A percentile compares a stretch with the other conserved stretches of the same genome.
Conservation (phyloP, 371 early-diverging fungal genomes). For the Lichtheimia hyalospora region DNA sequence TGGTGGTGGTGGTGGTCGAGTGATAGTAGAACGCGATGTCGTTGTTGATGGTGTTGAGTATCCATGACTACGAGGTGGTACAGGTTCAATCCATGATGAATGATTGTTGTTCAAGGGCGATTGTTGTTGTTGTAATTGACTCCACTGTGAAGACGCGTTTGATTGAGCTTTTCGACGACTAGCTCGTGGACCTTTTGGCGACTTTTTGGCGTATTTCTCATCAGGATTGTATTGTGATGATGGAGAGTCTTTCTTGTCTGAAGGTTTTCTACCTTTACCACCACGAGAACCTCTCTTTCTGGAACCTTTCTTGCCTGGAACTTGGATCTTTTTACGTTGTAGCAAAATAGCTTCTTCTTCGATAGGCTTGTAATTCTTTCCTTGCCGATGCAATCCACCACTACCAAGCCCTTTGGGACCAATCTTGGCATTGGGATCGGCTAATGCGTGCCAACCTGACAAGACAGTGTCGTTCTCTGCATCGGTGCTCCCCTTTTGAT, state of each 20-base stretch:
- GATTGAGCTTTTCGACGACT: not conserved
- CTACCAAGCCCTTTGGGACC: constrained; percentile 16
- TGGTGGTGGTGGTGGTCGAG: constrained; percentile 13
- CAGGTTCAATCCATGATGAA: no score
- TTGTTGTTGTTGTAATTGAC: not conserved
- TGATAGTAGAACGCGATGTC: not conserved
- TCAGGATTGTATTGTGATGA: no score
- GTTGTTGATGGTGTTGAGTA: not conserved
- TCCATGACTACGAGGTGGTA: no score
- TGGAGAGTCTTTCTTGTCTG: no score
- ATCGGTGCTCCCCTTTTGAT: constrained; percentile 7
- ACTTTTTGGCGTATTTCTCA: no score
- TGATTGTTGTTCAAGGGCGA: not conserved
- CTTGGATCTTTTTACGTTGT: constrained; percentile 9
- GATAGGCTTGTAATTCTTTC: constrained; percentile 18
- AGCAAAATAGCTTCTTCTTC: constrained; percentile 18
- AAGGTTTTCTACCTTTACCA: no score
- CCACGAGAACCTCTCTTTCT: no score
- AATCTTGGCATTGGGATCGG: constrained; percentile 22
- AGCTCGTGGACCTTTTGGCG: not conserved
- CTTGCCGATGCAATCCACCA: constrained; percentile 19
- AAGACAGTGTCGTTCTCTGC: constrained; percentile 4
- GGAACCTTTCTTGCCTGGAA: no score
- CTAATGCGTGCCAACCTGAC: constrained; percentile 10
- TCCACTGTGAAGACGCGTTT: not conserved